Percentiles rank a stretch among this genome's conserved stretches.
These are phyloP conservation scores for Thalassiosira gravida DNA, from an alignment of 352 stramenopile genomes.

Conservation along the genomic window DNA sequence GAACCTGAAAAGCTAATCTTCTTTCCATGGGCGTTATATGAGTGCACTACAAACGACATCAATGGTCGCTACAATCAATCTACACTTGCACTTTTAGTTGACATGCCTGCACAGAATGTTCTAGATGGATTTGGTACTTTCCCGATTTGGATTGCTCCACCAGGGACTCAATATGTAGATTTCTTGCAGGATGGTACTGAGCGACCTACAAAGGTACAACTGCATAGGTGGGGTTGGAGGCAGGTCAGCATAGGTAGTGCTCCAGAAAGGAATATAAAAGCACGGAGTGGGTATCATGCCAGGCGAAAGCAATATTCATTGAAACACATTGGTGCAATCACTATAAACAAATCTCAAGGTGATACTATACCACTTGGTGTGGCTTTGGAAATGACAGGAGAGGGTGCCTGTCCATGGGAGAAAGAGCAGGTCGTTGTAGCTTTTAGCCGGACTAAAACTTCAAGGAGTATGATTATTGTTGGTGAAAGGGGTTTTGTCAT, in stretches of 20 bases:
- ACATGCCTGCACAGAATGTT: constrained; percentile 17
- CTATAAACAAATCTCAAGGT: constrained; percentile 35
- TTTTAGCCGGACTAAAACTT: constrained; percentile 13
- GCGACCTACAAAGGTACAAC: constrained; percentile 11
- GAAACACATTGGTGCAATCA: constrained; percentile 28
- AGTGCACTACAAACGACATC: constrained; percentile 38
- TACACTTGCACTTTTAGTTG: constrained; percentile 28
- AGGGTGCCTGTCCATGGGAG: constrained; percentile 17
- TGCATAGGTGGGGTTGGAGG: constrained; percentile 22
- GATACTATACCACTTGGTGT: constrained; percentile 21
- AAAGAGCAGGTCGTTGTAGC: constrained; percentile 34
- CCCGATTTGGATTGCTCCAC: background rate
- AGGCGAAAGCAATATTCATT: constrained; percentile 40
- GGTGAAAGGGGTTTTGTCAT: background rate
- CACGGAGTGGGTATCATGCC: background rate
- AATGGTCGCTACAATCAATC: constrained; percentile 44
- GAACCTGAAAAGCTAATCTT: constrained; percentile 43
- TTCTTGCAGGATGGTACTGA: background rate
- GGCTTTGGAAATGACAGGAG: constrained; percentile 22
- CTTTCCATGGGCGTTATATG: constrained; percentile 33
- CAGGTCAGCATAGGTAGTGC: constrained; percentile 18
- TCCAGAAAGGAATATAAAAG: constrained; percentile 1
- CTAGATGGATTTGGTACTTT: background rate
- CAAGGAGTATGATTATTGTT: constrained; percentile 9
- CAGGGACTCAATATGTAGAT: background rate